Evolutionary conservation across 768 basidiomycete genomes (phyloP).

Genomic region (Boletus subcaerulescens): DNA sequence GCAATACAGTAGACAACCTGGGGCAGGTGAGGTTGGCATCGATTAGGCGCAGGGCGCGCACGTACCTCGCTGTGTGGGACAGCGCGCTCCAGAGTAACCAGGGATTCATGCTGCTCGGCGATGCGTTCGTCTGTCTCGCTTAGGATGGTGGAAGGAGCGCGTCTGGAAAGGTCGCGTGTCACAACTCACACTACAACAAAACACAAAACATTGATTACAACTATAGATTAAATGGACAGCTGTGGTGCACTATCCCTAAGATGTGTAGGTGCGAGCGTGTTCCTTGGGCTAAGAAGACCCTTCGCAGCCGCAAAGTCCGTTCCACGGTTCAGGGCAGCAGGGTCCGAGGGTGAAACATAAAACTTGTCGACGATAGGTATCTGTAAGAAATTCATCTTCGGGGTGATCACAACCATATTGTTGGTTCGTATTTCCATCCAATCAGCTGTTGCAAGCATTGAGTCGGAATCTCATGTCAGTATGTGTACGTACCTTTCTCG

Average conservation of each 20-base stretch:
- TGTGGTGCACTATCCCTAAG: conserved; percentile 19
- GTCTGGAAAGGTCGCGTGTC: too few relatives aligned
- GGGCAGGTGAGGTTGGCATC: conserved; percentile 3
- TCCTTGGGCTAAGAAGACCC: conserved; percentile 71
- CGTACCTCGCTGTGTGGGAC: conserved; percentile 60
- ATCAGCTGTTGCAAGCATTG: conserved; percentile 50
- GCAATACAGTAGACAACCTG: conserved; percentile 73
- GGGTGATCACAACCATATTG: conserved; percentile 91
- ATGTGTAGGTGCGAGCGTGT: conserved; percentile 26
- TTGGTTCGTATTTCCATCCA: conserved; percentile 99
- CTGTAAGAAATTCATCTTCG: conserved; percentile 91
- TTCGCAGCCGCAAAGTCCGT: conserved; percentile 86
- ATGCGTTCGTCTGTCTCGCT: conserved; percentile 2
- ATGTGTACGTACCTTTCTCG: conserved; percentile 65
- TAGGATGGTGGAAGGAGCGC: not conserved
- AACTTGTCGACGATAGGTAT: conserved; percentile 94
- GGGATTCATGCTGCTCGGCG: conserved; percentile 39
- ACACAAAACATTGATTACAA: not conserved
- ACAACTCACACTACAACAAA: not conserved
- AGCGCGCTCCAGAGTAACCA: conserved; percentile 67
- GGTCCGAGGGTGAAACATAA: conserved; percentile 85
- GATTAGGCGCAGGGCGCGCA: not conserved
- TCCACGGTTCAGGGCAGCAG: conserved; percentile 61
- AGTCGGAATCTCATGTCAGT: not conserved
- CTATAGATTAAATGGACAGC: conserved; percentile 19